Base-by-base conservation (phyloP, 2,329 filamentous ascomycete species). In the Diplocarpon rosae region DNA sequence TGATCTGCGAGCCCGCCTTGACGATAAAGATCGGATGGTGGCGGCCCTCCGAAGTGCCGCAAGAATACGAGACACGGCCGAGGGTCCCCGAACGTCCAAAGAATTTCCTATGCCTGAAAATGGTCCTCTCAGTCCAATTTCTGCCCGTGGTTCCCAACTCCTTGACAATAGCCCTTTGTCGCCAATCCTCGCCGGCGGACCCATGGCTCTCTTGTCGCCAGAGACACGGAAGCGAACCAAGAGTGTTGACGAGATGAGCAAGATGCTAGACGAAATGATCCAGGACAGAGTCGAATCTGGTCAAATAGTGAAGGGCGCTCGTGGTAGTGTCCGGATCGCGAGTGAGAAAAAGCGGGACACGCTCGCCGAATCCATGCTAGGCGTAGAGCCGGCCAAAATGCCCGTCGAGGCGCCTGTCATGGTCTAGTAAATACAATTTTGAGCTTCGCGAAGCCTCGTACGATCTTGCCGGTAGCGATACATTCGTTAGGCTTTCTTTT, bases 11-110 rank as follows among this genome's bases (percentile, higher is more conserved):
- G 83, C 86, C 17, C 79, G 87, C 50, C 70, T 96, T 1, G 90
- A 96, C 56, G 90, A 96, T 66, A 95, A 95, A 63, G 90, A 95
- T 61, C 78, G 84, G 10, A 98, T 96, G 88, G 72, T 96, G 42
- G 71, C 82, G 3, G 92, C 92, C 1, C 71, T 98, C 42, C 80
- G 88, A 34, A 90, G 78, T 51, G 88, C 88, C 2, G 83, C 88
- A 10, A 80, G 89, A 44, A 92, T 90, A 51, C 78, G 89, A 40
- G 90, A 95, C 51, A 77, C 80, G 3, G 87, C 87, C 5, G 84
- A 90, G 53, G 54, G 56, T 43, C 50, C 55, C 28, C 49, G 55
- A 45, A 40, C 51, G 16, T 50, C 54, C 9, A 45, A 49, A 12
- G 34, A 44, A 1, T 12, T 52, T 12, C 42, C 45, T 30, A 15